A percentile compares a stretch with the other conserved stretches of the same genome.
Conservation (phyloP, 805 yeast species). For the Lipomyces kockii region DNA sequence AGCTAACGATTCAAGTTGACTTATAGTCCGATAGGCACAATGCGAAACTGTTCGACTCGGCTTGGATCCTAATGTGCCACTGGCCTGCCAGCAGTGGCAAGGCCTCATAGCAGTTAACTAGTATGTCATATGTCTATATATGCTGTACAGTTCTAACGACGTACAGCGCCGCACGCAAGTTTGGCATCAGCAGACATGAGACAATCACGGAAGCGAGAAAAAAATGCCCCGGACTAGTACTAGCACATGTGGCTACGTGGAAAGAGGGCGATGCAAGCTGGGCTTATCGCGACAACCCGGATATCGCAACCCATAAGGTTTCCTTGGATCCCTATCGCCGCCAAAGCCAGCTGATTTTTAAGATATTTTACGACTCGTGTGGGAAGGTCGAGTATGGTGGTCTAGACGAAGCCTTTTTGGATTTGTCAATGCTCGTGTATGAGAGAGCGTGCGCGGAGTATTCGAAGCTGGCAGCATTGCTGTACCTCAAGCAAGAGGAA, state of each 20-base stretch:
- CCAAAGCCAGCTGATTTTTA: constrained; percentile 78
- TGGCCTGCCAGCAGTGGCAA: constrained; percentile 94
- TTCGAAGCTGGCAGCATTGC: constrained; percentile 51
- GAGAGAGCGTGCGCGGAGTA: constrained; percentile 49
- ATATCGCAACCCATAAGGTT: constrained; percentile 73
- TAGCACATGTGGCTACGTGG: constrained; percentile 94
- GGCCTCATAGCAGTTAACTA: constrained; percentile 79
- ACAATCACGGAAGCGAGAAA: constrained; percentile 65
- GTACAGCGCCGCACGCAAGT: constrained; percentile 84
- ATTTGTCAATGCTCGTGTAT: constrained; percentile 71
- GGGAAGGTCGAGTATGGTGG: constrained; percentile 88
- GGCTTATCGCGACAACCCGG: constrained; percentile 66
- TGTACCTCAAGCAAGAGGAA: constrained; percentile 8
- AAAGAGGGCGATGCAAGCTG: constrained; percentile 83
- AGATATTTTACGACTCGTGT: constrained; percentile 61
- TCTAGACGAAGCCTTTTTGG: constrained; percentile 90
- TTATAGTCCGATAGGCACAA: constrained; percentile 55
- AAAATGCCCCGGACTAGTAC: constrained; percentile 75
- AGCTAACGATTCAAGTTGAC: not conserved
- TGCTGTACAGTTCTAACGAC: not conserved
- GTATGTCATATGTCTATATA: constrained; percentile 24
- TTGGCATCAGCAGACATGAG: constrained; percentile 81
- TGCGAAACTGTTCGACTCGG: constrained; percentile 81
- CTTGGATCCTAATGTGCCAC: constrained; percentile 69
- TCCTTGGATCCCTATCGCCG: constrained; percentile 89